Conservation (phyloP, 2,329 filamentous ascomycete genomes). For the Exophiala phaeomuriformis region DNA sequence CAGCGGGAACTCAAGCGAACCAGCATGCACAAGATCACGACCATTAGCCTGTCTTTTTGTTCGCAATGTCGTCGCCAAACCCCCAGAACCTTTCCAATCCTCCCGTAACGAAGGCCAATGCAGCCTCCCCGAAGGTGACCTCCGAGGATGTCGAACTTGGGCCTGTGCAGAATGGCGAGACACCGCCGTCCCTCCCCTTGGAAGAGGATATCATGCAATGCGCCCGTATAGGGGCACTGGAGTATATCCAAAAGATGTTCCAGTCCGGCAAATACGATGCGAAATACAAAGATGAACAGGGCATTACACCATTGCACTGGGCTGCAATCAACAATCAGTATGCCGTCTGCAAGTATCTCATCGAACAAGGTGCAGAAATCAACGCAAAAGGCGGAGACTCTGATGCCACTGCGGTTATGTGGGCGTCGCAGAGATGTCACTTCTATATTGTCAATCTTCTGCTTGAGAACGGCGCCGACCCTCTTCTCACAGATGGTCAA, state of each 20-base stretch:
- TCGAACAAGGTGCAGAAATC: constrained; percentile 78
- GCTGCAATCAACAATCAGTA: constrained; percentile 98
- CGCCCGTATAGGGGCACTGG: constrained; percentile 77
- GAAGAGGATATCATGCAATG: constrained; percentile 93
- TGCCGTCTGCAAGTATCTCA: constrained; percentile 90
- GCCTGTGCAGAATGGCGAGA: constrained; percentile 26
- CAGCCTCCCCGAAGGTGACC: constrained; percentile 17
- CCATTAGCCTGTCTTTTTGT: neutral
- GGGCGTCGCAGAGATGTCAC: constrained; percentile 93
- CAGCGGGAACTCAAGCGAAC: constrained; percentile 1
- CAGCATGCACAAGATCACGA: constrained; percentile 10
- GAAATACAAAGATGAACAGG: constrained; percentile 78
- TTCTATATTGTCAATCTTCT: constrained; percentile 94
- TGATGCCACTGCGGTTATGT: constrained; percentile 86
- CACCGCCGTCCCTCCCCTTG: constrained; percentile 36
- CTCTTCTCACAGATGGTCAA: constrained; percentile 83
- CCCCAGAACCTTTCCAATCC: constrained; percentile 16
- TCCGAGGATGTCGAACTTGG: constrained; percentile 25
- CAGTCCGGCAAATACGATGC: constrained; percentile 74
- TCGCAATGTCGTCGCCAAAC: constrained; percentile 18
- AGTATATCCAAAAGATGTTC: constrained; percentile 81
- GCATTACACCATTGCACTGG: constrained; percentile 95
- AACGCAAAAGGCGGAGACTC: constrained; percentile 95
- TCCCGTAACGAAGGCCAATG: constrained; percentile 20
- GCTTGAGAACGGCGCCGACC: constrained; percentile 84